phyloP scores from a whole-genome alignment of 768 basidiomycete species.

The Pleurotus citrinopileatus region DNA sequence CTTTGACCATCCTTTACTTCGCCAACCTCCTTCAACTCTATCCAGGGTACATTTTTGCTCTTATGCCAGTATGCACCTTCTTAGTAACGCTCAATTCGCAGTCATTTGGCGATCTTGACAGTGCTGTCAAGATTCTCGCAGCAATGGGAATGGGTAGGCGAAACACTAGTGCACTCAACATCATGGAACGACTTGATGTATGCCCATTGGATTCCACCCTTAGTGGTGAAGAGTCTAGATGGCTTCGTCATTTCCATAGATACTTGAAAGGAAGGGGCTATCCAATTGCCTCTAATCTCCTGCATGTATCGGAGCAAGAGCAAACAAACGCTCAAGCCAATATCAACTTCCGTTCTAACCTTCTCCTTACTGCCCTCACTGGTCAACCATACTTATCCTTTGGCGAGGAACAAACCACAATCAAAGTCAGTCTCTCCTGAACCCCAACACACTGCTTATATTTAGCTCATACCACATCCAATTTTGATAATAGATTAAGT shows the following conservation, averaged over 20 bases:
- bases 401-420: background rate
- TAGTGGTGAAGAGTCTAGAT: background rate
- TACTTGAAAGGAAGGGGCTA: constrained; percentile 3
- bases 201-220: background rate
- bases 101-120: background rate
- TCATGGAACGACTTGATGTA: background rate
- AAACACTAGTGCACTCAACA: background rate
- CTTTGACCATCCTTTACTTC: background rate
- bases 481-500: too few relatives aligned
- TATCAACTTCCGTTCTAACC: background rate
- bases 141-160: constrained; percentile 1
- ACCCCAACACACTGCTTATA: background rate
- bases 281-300: background rate
- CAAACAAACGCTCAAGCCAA: background rate
- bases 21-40: background rate
- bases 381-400: background rate
- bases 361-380: constrained; percentile 7
- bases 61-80: too few relatives aligned
- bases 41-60: background rate
- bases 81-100: too few relatives aligned
- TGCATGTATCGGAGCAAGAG: background rate
- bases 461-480: too few relatives aligned
- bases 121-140: background rate
- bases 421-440: background rate
- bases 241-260: constrained; percentile 1